Conservation (phyloP, 31 red algal species). For the Odonthalia washingtoniensis region DNA sequence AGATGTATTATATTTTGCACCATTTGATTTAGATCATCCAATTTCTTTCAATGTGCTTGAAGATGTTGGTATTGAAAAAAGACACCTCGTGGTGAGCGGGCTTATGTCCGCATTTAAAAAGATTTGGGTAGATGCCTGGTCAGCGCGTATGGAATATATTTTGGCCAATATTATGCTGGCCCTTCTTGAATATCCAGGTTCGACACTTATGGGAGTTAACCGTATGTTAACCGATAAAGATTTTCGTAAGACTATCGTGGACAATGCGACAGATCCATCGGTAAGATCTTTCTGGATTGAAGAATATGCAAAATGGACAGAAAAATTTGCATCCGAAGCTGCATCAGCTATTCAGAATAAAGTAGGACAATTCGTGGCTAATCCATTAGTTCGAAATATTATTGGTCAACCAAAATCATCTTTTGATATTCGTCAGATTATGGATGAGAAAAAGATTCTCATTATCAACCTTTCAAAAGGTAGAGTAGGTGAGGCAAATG, state of each 20-base stretch:
- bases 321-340: neutral
- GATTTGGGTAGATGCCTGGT: conserved; percentile 3
- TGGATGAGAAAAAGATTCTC: conserved; percentile 18
- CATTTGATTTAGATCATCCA: conserved; percentile 20
- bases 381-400: conserved; percentile 17
- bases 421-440: conserved; percentile 21
- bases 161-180: neutral
- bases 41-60: conserved; percentile 17
- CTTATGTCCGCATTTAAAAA: conserved; percentile 4
- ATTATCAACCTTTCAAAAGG: conserved; percentile 9
- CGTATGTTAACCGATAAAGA: conserved; percentile 4
- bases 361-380: conserved; percentile 3
- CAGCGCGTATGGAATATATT: conserved; percentile 22
- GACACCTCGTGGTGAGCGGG: neutral
- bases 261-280: neutral
- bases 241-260: conserved; percentile 1
- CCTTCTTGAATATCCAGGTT: neutral
- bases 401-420: conserved; percentile 19
- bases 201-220: neutral
- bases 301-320: conserved; percentile 22
- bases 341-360: conserved; percentile 8
- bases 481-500: conserved; percentile 11
- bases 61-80: conserved; percentile 1
- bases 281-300: conserved; percentile 3
- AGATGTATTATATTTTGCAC: conserved; percentile 13